These are phyloP conservation scores for Colletotrichum abscissum DNA, from an alignment of 2,329 filamentous ascomycete genomes.

Conservation along the genomic window DNA sequence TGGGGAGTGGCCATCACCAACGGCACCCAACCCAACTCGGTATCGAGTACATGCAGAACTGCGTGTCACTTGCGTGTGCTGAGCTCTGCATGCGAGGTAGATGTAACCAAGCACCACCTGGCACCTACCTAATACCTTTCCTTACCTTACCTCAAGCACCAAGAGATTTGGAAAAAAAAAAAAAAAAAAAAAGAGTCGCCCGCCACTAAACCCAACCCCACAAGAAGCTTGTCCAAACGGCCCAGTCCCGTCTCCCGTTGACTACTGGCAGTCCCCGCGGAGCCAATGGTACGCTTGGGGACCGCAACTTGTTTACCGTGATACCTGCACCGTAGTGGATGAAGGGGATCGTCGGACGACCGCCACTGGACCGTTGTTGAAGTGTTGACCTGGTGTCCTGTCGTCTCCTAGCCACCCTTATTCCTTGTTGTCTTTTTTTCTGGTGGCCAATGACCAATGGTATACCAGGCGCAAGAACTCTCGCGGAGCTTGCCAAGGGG, in stretches of 20 bases:
- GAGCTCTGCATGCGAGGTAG: background rate
- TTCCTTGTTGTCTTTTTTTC: constrained; percentile 10
- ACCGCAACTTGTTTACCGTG: constrained; percentile 15
- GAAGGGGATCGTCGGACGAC: constrained; percentile 27
- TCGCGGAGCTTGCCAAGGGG: background rate
- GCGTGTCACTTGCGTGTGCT: background rate
- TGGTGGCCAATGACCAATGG: constrained; percentile 20
- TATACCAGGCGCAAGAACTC: background rate
- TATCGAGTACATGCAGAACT: constrained; percentile 19
- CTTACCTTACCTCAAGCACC: no score
- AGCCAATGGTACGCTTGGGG: constrained; percentile 23
- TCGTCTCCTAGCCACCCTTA: constrained; percentile 34
- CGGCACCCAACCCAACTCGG: background rate
- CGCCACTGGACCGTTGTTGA: constrained; percentile 4
- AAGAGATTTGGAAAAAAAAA: no score
- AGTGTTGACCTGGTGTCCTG: background rate
- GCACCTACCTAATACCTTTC: no score
- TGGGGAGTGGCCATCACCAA: background rate
- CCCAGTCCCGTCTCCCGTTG: constrained; percentile 29
- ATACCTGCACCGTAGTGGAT: constrained; percentile 28
- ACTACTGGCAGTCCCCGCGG: constrained; percentile 25
- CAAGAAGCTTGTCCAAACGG: constrained; percentile 34
- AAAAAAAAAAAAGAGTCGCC: background rate
- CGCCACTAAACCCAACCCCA: constrained; percentile 15
- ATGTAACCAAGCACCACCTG: constrained; percentile 23